A percentile compares a stretch with the other conserved stretches of the same genome.
Conservation (phyloP, 805 yeast species). For the Saturnispora saitoi region DNA sequence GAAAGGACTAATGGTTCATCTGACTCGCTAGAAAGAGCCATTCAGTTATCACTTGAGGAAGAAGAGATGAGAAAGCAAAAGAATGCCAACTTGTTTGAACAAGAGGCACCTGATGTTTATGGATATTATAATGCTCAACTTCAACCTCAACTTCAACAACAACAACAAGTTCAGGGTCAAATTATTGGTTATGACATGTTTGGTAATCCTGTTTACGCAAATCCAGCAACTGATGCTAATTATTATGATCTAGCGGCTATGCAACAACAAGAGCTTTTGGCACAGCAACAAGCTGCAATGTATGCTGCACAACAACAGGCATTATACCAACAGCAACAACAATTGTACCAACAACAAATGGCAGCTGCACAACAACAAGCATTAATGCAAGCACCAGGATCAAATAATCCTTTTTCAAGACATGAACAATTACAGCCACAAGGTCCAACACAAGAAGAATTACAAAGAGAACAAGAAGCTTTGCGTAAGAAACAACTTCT, state of each 20-base stretch:
- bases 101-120: constrained; percentile 30
- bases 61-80: constrained; percentile 53
- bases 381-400: constrained; percentile 32
- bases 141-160: constrained; percentile 29
- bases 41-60: constrained; percentile 66
- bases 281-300: constrained; percentile 18
- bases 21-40: constrained; percentile 59
- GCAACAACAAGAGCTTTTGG: constrained; percentile 20
- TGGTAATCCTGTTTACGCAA: constrained; percentile 55
- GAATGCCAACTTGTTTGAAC: constrained; percentile 41
- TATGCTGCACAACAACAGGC: constrained; percentile 14
- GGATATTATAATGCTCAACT: constrained; percentile 24
- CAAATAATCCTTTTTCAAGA: constrained; percentile 31
- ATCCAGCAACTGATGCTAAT: constrained; percentile 14
- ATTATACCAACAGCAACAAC: constrained; percentile 18
- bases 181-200: constrained; percentile 46
- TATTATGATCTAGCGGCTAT: constrained; percentile 39
- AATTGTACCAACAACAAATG: constrained; percentile 18
- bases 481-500: constrained; percentile 11
- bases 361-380: constrained; percentile 25
- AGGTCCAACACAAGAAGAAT: constrained; percentile 30
- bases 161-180: constrained; percentile 20
- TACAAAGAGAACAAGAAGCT: constrained; percentile 43
- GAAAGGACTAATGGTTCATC: constrained; percentile 46
- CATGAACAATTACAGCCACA: constrained; percentile 17